A percentile compares a stretch with the other conserved stretches of the same genome.
These are phyloP conservation scores for Annona squamosa DNA, from an alignment of 164 flowering plant species.

Conservation along the genomic window DNA sequence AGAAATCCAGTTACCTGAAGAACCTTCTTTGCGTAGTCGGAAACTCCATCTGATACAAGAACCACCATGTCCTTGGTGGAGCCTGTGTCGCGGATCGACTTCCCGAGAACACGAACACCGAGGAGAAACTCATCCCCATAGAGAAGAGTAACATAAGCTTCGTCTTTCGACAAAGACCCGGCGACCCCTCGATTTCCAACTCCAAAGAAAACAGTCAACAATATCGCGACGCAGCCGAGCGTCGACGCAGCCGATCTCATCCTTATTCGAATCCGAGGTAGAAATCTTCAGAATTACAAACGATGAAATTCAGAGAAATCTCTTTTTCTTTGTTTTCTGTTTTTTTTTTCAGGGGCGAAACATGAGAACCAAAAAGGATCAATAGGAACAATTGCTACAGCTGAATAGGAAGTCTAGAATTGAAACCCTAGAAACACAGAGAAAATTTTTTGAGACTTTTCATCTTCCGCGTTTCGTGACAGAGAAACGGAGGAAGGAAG, in stretches of 20 bases:
- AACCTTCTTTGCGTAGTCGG: conserved; percentile 70
- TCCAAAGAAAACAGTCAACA: conserved; percentile 8
- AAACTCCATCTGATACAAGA: conserved; percentile 93
- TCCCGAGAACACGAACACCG: conserved; percentile 92
- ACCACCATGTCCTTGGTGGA: conserved; percentile 85
- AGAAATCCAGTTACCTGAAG: conserved; percentile 40
- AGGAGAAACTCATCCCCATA: conserved; percentile 93
- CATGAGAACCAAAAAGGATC: background rate
- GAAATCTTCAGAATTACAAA: background rate
- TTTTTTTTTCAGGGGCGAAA: background rate
- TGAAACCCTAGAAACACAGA: background rate
- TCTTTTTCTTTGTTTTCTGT: no score
- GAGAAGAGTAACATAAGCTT: conserved; percentile 82
- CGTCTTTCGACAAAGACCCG: conserved; percentile 23
- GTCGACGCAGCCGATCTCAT: conserved; percentile 13
- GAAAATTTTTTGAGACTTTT: background rate
- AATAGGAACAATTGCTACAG: background rate
- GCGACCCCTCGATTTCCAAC: conserved; percentile 6
- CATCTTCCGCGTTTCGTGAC: background rate
- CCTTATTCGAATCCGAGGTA: background rate
- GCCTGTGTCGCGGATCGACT: conserved; percentile 81
- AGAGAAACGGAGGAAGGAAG: background rate
- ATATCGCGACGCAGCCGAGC: conserved; percentile 6
- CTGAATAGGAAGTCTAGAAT: background rate
- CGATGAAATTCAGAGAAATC: background rate